Base-by-base conservation (phyloP, 1,284 basidiomycete species). In the Mycena sp. region DNA sequence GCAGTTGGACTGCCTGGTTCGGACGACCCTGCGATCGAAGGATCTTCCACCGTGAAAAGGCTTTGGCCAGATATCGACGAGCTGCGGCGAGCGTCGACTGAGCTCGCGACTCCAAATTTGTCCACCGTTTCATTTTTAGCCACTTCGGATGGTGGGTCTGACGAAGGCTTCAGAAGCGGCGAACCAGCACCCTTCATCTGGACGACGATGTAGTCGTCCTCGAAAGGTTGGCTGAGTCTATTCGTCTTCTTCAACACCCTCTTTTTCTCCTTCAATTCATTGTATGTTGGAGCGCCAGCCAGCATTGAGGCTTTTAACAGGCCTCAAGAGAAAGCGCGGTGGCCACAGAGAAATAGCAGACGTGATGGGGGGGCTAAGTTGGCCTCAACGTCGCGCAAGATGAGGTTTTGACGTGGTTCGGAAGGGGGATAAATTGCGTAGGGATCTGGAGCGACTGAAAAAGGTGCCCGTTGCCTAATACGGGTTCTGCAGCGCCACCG, bases 201-300 rank as follows among this genome's bases (percentile, higher is more conserved):
- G 34, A 61, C n/a, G 25, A 52, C 20, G 44, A 65, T 39, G 39
- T 76, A 73, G 10, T 78, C 73, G 34, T 81, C 84, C 34, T 83
- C 82, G 38, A 87, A 81, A 54, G 86, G 81, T 59, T 79, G 81
- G 73, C 83, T 84, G 55, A 86, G 76, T 73, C 86, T 86, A 62
- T 82, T 79, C 13, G 83, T 80, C 69, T 86, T 85, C 75, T 82
- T 83, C 69, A 86, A 72, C 62, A 86, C 76, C 74, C 77, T 72
- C 63, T 61, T 70, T 54, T 66, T 65, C 20, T 55, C 63, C 54
- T 59, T 66, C 44, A 57, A 59, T 41, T 67, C 59, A 44, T 62
- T 46, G 11, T 62, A 52, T 10, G 46, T 16, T 8, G 62, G 18
- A 38, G 39, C 22, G n/a, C 30, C 22, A 41, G 39, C 60, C 13